Conservation (phyloP, 352 stramenopile species). For the Phytophthora aleatoria region DNA sequence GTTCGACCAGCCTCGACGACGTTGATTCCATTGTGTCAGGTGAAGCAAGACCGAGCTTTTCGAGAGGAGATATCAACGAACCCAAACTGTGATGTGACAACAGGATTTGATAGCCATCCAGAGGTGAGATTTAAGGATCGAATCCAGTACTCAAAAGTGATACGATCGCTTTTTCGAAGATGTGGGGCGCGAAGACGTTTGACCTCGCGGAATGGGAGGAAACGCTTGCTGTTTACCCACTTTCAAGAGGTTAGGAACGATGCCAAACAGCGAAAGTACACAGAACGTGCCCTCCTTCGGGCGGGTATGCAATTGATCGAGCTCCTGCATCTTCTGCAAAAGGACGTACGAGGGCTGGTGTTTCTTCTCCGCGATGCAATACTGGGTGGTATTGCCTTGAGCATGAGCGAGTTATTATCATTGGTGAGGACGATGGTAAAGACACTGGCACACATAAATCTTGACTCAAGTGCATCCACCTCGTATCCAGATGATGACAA, state of each 20-base stretch:
- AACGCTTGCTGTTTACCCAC: constrained; percentile 3
- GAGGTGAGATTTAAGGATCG: constrained; percentile 15
- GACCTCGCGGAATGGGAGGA: constrained; percentile 6
- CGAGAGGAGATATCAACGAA: background rate
- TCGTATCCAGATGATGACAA: constrained; percentile 9
- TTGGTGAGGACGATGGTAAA: constrained; percentile 23
- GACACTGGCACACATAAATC: constrained; percentile 2
- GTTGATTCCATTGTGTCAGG: constrained; percentile 11
- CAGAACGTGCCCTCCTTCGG: constrained; percentile 23
- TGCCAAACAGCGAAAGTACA: constrained; percentile 13
- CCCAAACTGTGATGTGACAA: background rate
- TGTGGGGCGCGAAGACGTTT: constrained; percentile 9
- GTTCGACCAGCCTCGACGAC: constrained; percentile 15
- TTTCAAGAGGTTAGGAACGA: constrained; percentile 10
- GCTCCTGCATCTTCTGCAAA: constrained; percentile 20
- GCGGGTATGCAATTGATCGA: constrained; percentile 37
- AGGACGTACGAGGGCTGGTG: constrained; percentile 26
- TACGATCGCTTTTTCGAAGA: constrained; percentile 1
- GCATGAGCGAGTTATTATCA: constrained; percentile 10
- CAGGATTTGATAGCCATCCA: background rate
- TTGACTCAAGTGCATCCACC: background rate
- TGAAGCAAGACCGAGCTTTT: constrained; percentile 8
- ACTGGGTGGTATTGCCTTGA: constrained; percentile 15
- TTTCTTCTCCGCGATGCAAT: constrained; percentile 37
- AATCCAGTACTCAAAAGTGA: constrained; percentile 1